Percentiles rank a stretch among this genome's conserved stretches.
Evolutionary conservation across 345 rosid species (phyloP).

Genomic region (Cardamine occulta): DNA sequence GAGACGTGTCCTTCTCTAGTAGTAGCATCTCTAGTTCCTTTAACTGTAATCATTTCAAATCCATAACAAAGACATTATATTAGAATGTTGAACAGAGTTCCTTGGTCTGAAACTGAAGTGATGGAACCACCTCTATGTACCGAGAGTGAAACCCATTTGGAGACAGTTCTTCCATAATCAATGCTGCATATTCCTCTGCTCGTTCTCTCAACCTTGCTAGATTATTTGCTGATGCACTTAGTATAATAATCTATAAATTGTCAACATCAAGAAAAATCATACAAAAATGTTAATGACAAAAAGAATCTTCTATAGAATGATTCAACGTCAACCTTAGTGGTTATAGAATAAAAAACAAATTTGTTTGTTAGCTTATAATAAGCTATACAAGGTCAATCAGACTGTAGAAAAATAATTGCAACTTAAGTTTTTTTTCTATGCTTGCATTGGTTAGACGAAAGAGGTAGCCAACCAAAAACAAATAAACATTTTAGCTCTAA

Average conservation of each 20-base stretch:
- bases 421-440: background rate
- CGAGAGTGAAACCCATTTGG: constrained; percentile 62
- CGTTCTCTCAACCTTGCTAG: constrained; percentile 88
- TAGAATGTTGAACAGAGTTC: constrained; percentile 20
- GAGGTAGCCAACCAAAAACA: background rate
- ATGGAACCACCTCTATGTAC: constrained; percentile 80
- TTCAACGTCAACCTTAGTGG: constrained; percentile 34
- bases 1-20: constrained; percentile 80
- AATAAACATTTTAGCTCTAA: background rate
- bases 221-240: constrained; percentile 93
- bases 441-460: constrained; percentile 20
- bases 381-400: constrained; percentile 30
- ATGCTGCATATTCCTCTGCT: constrained; percentile 94
- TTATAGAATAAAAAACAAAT: background rate
- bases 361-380: constrained; percentile 26
- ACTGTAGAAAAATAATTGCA: constrained; percentile 12
- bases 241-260: constrained; percentile 71
- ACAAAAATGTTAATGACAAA: constrained; percentile 5
- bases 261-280: constrained; percentile 28
- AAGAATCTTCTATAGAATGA: constrained; percentile 27
- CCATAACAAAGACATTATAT: constrained; percentile 1
- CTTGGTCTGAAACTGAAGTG: constrained; percentile 2
- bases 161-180: constrained; percentile 85
- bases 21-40: constrained; percentile 93
- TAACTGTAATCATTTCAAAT: constrained; percentile 54